Evolutionary conservation across 179 eudicot genomes (phyloP), one percentile per base, ranked within the genome.

Genomic region (Carnegiea gigantea): DNA sequence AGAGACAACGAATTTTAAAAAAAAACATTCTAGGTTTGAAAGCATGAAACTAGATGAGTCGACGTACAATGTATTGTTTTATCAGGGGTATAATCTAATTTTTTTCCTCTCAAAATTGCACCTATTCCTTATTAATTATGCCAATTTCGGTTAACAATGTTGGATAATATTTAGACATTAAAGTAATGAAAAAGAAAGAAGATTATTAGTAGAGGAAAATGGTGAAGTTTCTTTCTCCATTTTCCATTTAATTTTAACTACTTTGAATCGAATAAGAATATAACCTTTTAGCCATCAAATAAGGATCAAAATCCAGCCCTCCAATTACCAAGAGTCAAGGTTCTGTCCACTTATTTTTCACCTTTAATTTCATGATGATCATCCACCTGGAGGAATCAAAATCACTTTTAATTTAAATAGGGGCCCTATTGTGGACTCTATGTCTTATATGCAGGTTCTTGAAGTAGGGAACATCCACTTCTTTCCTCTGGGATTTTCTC

Each of bases 231-330:
- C 2, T 43, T 43, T 40, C 44, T 67, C 20, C 17, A n/a, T 59
- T 38, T 60, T 60, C 48, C 11, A 44, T 33, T 33, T 28, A 28
- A 28, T 36, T 1, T n/a, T 57, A 81, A 46, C 64, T 40, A 24
- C 74, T 75, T 75, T 75, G 67, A 62, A 81, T 81, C 78, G 83
- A 75, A 81, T 81, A 75, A 67, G 83, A 81, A 81, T 75, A 79
- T 49, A 21, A 65, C 33, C 24, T 79, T 81, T 81, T 64, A 8
- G 67, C 57, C 5, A 57, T 40, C 26, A 13, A 70, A 51, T 23
- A 11, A 54, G 65, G 44, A 67, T 67, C 40, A 18, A 79, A 72
- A 60, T 20, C 44, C 65, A 20, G 7, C 15, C 72, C 46, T 38
- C 40, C 38, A 43, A 17, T 60, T 8, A 38, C 15, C n/a, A 75